Base-by-base conservation (phyloP, 805 yeast genomes). In the Saccharomycopsis lassenensis region DNA sequence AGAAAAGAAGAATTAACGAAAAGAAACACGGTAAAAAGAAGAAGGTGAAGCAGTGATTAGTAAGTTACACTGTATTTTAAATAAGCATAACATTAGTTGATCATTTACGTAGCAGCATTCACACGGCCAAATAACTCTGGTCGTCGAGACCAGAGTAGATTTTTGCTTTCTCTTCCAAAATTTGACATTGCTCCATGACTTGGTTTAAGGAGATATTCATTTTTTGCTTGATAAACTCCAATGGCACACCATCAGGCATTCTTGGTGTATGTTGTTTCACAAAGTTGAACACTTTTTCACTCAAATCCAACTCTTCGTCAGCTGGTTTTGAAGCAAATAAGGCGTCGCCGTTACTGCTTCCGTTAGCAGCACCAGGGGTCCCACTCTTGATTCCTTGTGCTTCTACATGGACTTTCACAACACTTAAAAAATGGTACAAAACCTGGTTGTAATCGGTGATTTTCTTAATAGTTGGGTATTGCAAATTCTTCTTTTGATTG, bases 231-330 rank as follows among this genome's bases (percentile, higher is more conserved):
- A 81, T 69, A 43, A 71, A 62, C 38, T 67, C 69, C 8, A 73
- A 60, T 16, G 83, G 85, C n/a, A 80, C 85, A 47, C 89, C 89
- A 52, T 80, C 86, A 31, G 65, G 70, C 81, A 75, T 78, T 34
- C 66, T 59, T 43, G 65, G 60, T 37, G 77, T 56, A 51, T 69
- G 60, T 41, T 68, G 65, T 48, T 63, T 56, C 41, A 75, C 60
- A 34, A 71, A 64, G 15, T 64, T 61, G 41, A 63, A 56, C 36
- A 76, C 63, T 47, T 54, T 60, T 33, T 72, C 76, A n/a, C 60
- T 49, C 26, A 49, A 52, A 19, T 39, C 52, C 24, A 49, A 46
- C 38, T 55, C 59, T 30, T 45, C 40, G 6, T 49, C 50, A 15
- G 59, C 48, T 22, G 58, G 60, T 24, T 61, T 66, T 14, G 61